These are phyloP conservation scores for Komagataella pastoris DNA, from an alignment of 805 yeast species.

Conservation along the genomic window DNA sequence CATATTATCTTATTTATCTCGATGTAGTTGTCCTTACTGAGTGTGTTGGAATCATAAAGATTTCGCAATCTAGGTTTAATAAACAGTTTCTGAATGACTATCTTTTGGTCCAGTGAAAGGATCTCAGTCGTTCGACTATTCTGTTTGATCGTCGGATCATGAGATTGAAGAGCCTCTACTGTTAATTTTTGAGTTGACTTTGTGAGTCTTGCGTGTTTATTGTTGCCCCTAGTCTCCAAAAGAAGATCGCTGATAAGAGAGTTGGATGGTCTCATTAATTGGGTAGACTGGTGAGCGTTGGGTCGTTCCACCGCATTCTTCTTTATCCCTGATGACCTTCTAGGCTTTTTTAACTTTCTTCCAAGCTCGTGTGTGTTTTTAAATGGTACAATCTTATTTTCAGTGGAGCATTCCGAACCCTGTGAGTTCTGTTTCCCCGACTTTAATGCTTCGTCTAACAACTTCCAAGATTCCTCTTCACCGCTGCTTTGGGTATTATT, in stretches of 20 bases:
- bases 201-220: neutral
- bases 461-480: constrained; percentile 16
- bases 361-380: neutral
- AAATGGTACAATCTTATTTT: neutral
- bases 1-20: constrained; percentile 50
- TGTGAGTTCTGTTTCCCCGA: constrained; percentile 1
- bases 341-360: constrained; percentile 3
- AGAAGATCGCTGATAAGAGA: neutral
- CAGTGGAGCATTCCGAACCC: neutral
- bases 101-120: constrained; percentile 25
- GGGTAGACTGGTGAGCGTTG: constrained; percentile 1
- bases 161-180: neutral
- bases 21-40: constrained; percentile 27
- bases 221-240: neutral
- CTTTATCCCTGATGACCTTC: constrained; percentile 2
- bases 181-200: neutral
- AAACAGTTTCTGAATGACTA: constrained; percentile 37
- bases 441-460: constrained; percentile 11
- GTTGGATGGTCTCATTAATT: neutral
- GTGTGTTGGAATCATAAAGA: constrained; percentile 24
- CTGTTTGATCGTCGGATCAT: neutral
- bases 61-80: constrained; percentile 41
- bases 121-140: neutral
- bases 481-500: constrained; percentile 3
- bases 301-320: constrained; percentile 1